Evolutionary conservation across 352 stramenopile species (phyloP).

Genomic region (Globisporangium parvum): DNA sequence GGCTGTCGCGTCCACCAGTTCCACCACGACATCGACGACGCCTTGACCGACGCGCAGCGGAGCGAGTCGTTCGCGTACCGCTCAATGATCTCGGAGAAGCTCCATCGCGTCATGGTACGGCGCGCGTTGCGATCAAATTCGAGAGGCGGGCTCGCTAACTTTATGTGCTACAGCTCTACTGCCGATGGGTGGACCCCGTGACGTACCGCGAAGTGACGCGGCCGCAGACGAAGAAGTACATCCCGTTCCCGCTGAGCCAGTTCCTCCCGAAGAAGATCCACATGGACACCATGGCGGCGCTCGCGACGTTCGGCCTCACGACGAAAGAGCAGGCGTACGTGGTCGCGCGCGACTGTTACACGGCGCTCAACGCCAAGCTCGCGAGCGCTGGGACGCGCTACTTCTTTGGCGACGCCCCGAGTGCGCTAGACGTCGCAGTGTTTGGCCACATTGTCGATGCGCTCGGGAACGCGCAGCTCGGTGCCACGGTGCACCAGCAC

Average conservation of each 20-base stretch:
- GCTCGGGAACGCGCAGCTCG: conserved; percentile 65
- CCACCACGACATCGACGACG: conserved; percentile 73
- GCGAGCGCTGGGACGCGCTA: conserved; percentile 39
- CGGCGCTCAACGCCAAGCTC: conserved; percentile 76
- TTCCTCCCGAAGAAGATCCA: conserved; percentile 85
- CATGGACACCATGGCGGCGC: conserved; percentile 50
- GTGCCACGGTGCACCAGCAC: conserved; percentile 64
- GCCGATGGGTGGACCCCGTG: conserved; percentile 77
- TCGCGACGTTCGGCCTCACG: conserved; percentile 46
- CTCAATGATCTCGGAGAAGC: conserved; percentile 76
- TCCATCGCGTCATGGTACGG: conserved; percentile 65
- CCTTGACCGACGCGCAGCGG: conserved; percentile 60
- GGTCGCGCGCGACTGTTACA: conserved; percentile 80
- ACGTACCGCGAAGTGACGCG: conserved; percentile 84
- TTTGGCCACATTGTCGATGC: conserved; percentile 83
- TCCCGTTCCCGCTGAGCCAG: conserved; percentile 80
- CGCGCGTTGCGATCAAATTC: neutral
- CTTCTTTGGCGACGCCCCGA: conserved; percentile 67
- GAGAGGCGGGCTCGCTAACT: neutral
- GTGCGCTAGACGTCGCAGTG: conserved; percentile 68
- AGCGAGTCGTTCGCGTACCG: conserved; percentile 82
- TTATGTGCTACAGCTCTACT: conserved; percentile 38
- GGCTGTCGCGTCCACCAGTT: conserved; percentile 29
- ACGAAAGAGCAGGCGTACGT: conserved; percentile 79
- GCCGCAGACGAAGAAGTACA: conserved; percentile 69